Percentiles rank a stretch among this genome's conserved stretches.
These are phyloP conservation scores for Sporothrix schenckii DNA, from an alignment of 2,329 filamentous ascomycete genomes.

Conservation along the genomic window DNA sequence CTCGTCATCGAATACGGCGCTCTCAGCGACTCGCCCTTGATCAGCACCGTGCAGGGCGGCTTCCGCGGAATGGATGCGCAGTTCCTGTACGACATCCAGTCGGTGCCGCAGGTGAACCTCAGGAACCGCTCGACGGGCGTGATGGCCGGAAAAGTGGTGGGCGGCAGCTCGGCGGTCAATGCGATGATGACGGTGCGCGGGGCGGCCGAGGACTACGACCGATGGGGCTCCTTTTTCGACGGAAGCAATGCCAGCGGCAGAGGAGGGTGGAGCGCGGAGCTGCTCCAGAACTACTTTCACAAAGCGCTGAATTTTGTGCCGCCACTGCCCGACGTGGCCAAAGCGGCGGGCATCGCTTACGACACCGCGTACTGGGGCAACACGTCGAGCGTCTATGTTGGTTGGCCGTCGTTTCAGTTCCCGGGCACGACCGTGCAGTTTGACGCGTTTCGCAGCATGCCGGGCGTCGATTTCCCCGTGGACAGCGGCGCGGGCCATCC, in stretches of 20 bases:
- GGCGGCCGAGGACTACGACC: constrained; percentile 43
- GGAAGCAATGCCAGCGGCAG: neutral
- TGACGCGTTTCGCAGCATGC: constrained; percentile 45
- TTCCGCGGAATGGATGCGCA: constrained; percentile 34
- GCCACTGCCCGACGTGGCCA: constrained; percentile 34
- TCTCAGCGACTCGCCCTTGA: constrained; percentile 35
- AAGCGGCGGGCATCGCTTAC: constrained; percentile 43
- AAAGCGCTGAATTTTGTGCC: constrained; percentile 39
- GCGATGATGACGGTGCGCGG: constrained; percentile 45
- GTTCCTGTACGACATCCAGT: constrained; percentile 39
- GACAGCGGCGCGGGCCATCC: constrained; percentile 48
- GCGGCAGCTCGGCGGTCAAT: constrained; percentile 46
- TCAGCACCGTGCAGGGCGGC: constrained; percentile 35
- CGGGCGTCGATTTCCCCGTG: constrained; percentile 45
- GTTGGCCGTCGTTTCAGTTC: constrained; percentile 46
- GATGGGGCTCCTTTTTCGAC: constrained; percentile 43
- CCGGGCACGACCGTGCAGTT: constrained; percentile 41
- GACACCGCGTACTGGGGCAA: constrained; percentile 45
- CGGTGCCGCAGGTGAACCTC: constrained; percentile 41
- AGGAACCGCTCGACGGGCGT: constrained; percentile 38
- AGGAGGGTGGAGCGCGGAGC: neutral
- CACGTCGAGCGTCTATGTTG: constrained; percentile 43
- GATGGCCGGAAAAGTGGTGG: constrained; percentile 41
- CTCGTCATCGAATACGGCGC: constrained; percentile 38
- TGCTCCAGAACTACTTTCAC: constrained; percentile 43